Evolutionary conservation across 2,329 filamentous ascomycete species (phyloP).

Genomic region (Macrophomina phaseolina): DNA sequence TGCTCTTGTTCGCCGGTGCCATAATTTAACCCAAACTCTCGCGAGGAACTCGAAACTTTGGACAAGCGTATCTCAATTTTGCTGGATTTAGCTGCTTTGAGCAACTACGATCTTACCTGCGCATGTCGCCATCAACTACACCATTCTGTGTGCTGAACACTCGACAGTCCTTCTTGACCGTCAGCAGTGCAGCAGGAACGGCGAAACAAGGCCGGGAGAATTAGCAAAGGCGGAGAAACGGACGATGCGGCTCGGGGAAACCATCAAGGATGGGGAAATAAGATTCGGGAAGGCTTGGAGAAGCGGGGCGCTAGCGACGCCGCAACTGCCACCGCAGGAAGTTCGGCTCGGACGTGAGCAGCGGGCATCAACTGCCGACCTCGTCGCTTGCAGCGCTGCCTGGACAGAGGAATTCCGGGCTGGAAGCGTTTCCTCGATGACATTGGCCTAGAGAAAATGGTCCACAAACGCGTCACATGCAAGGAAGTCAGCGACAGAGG

Average conservation of each 20-base stretch:
- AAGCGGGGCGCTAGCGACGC: slow-evolving; percentile 9
- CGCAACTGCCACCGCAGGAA: slow-evolving; percentile 2
- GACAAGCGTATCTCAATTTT: not conserved
- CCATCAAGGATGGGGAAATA: slow-evolving; percentile 13
- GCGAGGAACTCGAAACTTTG: too few relatives aligned
- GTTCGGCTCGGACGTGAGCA: slow-evolving; percentile 11
- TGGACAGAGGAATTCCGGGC: not conserved
- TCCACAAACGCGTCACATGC: slow-evolving; percentile 5
- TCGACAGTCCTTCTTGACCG: too few relatives aligned
- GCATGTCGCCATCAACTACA: not conserved
- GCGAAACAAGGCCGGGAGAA: not conserved
- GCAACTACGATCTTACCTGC: not conserved
- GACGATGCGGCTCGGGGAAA: slow-evolving; percentile 9
- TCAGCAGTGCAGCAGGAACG: not conserved
- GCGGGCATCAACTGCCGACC: not conserved
- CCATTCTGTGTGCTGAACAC: not conserved
- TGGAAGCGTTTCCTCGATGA: not conserved
- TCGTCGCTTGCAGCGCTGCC: not conserved
- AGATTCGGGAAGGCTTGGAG: not conserved
- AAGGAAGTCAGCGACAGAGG: not conserved
- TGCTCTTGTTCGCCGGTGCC: not conserved
- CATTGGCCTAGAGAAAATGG: not conserved
- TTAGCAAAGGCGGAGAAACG: slow-evolving; percentile 3
- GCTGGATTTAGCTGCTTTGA: not conserved
- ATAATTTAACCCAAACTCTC: too few relatives aligned